Conservation (phyloP, 306 rosid genomes). For the Bauhinia variegata region DNA sequence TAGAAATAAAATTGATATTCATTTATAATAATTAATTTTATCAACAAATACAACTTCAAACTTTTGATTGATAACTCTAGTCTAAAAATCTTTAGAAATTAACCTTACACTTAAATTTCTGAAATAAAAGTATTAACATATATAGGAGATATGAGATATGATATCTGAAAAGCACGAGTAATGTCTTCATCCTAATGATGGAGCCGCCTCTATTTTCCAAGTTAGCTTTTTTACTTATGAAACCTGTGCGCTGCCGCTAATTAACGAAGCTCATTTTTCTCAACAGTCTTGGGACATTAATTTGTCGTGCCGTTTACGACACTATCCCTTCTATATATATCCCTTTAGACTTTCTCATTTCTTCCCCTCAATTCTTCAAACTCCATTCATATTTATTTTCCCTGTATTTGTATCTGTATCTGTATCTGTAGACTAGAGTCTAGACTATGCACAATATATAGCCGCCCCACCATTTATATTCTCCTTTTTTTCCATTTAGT, state of each 20-base stretch:
- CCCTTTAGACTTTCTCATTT: constrained; percentile 25
- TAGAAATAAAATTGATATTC: too few relatives aligned
- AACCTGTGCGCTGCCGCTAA: constrained; percentile 10
- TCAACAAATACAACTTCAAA: too few relatives aligned
- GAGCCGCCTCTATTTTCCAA: constrained; percentile 54
- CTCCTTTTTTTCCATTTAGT: constrained; percentile 31
- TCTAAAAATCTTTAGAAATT: too few relatives aligned
- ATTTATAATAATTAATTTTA: too few relatives aligned
- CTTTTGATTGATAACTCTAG: too few relatives aligned
- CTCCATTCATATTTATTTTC: constrained; percentile 22
- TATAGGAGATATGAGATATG: too few relatives aligned
- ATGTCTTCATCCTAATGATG: constrained; percentile 42
- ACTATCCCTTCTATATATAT: constrained; percentile 35
- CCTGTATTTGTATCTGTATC: too few relatives aligned
- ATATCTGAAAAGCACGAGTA: constrained; percentile 10
- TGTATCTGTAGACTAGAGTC: constrained; percentile 34
- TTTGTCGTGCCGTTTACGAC: constrained; percentile 71
- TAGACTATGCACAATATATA: too few relatives aligned
- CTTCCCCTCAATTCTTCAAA: not conserved
- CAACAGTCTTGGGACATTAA: constrained; percentile 9
- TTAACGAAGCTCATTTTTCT: constrained; percentile 30
- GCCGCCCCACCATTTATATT: constrained; percentile 52
- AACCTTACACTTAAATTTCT: too few relatives aligned
- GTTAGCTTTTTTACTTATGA: constrained; percentile 38
- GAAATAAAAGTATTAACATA: too few relatives aligned